Conservation (phyloP, 345 rosid genomes). For the Aegle marmelos region DNA sequence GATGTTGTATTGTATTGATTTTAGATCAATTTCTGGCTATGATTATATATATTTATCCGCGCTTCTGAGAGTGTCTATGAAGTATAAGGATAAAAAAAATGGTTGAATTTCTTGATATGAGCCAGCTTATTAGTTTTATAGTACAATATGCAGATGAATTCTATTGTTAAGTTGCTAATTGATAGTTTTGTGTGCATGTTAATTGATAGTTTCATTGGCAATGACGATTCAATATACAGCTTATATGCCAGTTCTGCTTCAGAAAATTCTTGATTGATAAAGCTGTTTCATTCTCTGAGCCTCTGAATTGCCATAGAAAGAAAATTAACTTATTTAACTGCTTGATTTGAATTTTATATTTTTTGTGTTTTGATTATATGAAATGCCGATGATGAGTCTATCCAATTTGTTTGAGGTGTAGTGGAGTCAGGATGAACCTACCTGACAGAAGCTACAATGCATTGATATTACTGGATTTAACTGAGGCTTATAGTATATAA, state of each 20-base stretch:
- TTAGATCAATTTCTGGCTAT: slow-evolving; percentile 25
- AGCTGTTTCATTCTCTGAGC: slow-evolving; percentile 72
- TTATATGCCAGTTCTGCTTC: slow-evolving; percentile 96
- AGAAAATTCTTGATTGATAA: slow-evolving; percentile 84
- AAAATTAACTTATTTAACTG: not conserved
- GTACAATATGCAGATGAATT: not conserved
- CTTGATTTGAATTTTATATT: not conserved
- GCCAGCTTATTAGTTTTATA: slow-evolving; percentile 21
- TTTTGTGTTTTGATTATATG: too few species aligned
- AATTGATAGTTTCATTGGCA: slow-evolving; percentile 19
- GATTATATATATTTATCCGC: slow-evolving; percentile 68
- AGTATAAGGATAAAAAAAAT: slow-evolving; percentile 36
- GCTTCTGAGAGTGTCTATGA: slow-evolving; percentile 71
- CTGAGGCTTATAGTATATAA: slow-evolving; percentile 35
- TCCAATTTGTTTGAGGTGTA: slow-evolving; percentile 43
- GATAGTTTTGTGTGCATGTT: not conserved
- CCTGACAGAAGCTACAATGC: slow-evolving; percentile 44
- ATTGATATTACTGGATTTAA: slow-evolving; percentile 33
- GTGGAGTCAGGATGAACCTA: slow-evolving; percentile 60
- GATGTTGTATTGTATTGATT: not conserved
- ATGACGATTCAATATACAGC: slow-evolving; percentile 62
- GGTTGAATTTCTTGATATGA: slow-evolving; percentile 88
- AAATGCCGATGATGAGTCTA: slow-evolving; percentile 37
- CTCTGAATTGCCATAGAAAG: not conserved
- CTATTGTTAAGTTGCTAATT: too few species aligned